Evolutionary conservation across 1,284 basidiomycete genomes (phyloP), one percentile per base, ranked within the genome.

Genomic region (Phlebopus sp.): DNA sequence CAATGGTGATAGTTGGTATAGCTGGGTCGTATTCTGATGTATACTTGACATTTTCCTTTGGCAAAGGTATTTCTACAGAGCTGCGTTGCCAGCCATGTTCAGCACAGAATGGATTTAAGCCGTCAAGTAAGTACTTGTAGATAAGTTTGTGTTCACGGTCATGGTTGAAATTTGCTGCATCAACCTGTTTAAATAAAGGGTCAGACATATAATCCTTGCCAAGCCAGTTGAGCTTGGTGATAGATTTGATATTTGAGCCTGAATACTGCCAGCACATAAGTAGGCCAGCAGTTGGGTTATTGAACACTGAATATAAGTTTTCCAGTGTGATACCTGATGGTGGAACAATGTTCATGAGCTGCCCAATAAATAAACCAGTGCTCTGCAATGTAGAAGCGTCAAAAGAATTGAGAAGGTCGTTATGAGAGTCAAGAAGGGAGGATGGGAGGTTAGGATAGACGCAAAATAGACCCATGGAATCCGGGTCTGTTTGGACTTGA

Each of bases 231-330:
- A 36, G 10, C 23, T 44, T 18, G n/a, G 4, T 14, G 17, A 23
- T 1, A 32, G 52, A 43, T 30, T 30, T 19, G 1, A 19, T 5
- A 5, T n/a, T 43, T 4, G 42, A 11, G 30, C 17, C 21, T 15
- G 42, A 43, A 6, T 43, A 43, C 4, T 43, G 42, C 41, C 30
- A 42, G n/a, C 42, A 43, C 43, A 45, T 38, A 1, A 45, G 17
- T 3, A 45, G 18, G 2, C 43, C 25, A 18, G 43, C 35, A 0
- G 43, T 39, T 23, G 43, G 43, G 14, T 36, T 45, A 7, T 18
- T 39, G 9, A 45, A 45, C 4, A 36, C 42, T 8, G 42, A 43
- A 18, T 31, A 43, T 0, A 43, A 19, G 4, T 43, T 43, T 1
- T 43, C 17, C 3, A 8, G 8, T 9, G 27, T 29, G 27, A 29